Evolutionary conservation across 1,284 basidiomycete species (phyloP).

Genomic region (Leccinum ponderosum): DNA sequence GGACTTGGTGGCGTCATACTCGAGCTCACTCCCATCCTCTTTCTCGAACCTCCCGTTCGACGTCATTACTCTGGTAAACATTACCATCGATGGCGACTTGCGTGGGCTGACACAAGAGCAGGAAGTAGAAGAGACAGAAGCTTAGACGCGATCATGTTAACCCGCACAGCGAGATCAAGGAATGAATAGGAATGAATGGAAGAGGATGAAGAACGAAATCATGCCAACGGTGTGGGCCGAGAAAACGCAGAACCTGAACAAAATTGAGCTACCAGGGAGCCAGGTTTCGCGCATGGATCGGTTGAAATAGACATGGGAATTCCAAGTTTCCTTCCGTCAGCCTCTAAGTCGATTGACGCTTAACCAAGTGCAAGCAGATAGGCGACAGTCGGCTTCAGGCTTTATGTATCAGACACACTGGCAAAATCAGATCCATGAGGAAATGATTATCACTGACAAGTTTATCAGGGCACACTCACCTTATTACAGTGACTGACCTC

Average conservation of each 20-base stretch:
- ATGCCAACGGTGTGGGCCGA: too few relatives aligned
- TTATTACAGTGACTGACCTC: conserved; percentile 55
- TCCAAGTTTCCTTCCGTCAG: conserved; percentile 89
- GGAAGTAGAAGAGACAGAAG: conserved; percentile 25
- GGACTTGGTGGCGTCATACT: not conserved
- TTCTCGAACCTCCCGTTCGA: conserved; percentile 5
- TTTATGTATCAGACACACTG: not conserved
- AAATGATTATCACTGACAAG: not conserved
- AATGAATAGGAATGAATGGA: not conserved
- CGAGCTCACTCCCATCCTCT: too few relatives aligned
- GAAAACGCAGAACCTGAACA: not conserved
- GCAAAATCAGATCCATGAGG: not conserved
- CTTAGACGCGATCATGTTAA: conserved; percentile 3
- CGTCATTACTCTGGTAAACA: conserved; percentile 26
- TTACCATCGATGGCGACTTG: conserved; percentile 38
- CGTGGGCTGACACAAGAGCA: conserved; percentile 32
- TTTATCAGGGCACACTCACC: conserved; percentile 15
- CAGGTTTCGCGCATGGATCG: conserved; percentile 83
- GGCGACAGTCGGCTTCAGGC: conserved; percentile 21
- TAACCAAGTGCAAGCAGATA: not conserved
- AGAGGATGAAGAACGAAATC: not conserved
- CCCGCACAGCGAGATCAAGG: conserved; percentile 25
- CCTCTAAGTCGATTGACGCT: conserved; percentile 37
- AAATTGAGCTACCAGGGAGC: conserved; percentile 52
- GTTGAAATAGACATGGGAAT: conserved; percentile 92